Evolutionary conservation across 164 flowering plant genomes (phyloP).

Genomic region (Sedum album): DNA sequence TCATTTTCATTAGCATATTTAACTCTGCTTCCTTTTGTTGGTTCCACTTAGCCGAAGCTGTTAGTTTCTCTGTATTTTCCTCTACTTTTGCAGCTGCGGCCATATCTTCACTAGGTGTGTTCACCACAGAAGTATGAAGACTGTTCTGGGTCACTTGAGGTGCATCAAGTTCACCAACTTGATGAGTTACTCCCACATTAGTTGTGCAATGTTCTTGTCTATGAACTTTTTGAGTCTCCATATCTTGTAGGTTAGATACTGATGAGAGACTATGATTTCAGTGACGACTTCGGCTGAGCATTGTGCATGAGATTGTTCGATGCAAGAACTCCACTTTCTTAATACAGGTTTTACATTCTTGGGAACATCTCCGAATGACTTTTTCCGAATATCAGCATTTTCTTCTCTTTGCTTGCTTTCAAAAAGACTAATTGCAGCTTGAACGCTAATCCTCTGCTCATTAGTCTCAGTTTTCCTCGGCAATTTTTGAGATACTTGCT

Average conservation of each 20-base stretch:
- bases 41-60: conserved; percentile 60
- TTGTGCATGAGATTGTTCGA: conserved; percentile 42
- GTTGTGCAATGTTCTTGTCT: background rate
- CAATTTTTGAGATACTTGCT: conserved; percentile 39
- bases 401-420: conserved; percentile 79
- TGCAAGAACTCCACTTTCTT: conserved; percentile 87
- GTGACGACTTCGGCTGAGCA: conserved; percentile 23
- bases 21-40: conserved; percentile 74
- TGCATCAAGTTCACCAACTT: conserved; percentile 18
- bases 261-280: conserved; percentile 17
- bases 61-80: conserved; percentile 23
- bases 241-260: conserved; percentile 16
- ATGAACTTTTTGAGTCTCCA: conserved; percentile 13
- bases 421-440: conserved; percentile 84
- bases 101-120: conserved; percentile 17
- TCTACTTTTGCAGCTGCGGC: conserved; percentile 16
- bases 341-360: conserved; percentile 55
- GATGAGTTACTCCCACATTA: background rate
- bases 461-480: conserved; percentile 39
- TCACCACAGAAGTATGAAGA: conserved; percentile 8
- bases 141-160: background rate
- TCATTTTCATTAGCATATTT: conserved; percentile 58
- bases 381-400: conserved; percentile 32
- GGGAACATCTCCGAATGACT: conserved; percentile 25
- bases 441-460: conserved; percentile 65